Evolutionary conservation across 495 filamentous ascomycete species (phyloP), one percentile per base, ranked within the genome.

Genomic region (Talaromyces wortmannii): DNA sequence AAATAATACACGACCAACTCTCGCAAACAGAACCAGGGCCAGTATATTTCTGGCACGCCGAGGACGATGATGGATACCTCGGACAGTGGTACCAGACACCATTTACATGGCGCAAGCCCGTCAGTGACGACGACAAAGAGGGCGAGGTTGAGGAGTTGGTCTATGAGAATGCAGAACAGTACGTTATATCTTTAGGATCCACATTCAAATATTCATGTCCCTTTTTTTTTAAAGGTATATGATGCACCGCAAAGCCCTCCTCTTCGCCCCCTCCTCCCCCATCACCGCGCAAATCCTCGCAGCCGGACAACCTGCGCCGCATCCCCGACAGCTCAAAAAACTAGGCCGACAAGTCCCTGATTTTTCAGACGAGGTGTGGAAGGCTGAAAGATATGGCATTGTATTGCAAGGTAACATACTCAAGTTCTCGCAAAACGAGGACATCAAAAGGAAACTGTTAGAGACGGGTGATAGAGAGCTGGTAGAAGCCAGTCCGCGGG

Each of bases 401-500:
- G 86, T 89, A 12, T 70, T 77, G 50, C 70, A 77, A n/a, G 85
- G 79, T 10, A 86, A 72, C 56, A 76, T 69, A 56, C 72, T 67
- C 58, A 88, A 88, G 66, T 88, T 88, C 58, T 78, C 71, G 23
- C 62, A 62, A 54, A 52, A 66, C 13, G 57, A 70, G 5, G 61
- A 63, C n/a, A 61, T 82, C 54, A 71, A 64, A 53, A 66, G 65
- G 53, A 59, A 68, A 59, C 56, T 90, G 44, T 59, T 88, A 44
- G 68, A 55, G 17, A 89, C 86, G 1, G 83, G 78, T 6, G 73
- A 78, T 6, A 66, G 77, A 49, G 78, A 85, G 67, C 52, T 89
- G 7, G 81, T 87, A 3, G 86, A 87, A 70, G 83, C 83, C 46
- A 72, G 73, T 55, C 83, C 85, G 45, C 73, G 65, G 52, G 84